These are phyloP conservation scores for Acer yangbiense DNA, from an alignment of 345 rosid genomes.

Conservation along the genomic window DNA sequence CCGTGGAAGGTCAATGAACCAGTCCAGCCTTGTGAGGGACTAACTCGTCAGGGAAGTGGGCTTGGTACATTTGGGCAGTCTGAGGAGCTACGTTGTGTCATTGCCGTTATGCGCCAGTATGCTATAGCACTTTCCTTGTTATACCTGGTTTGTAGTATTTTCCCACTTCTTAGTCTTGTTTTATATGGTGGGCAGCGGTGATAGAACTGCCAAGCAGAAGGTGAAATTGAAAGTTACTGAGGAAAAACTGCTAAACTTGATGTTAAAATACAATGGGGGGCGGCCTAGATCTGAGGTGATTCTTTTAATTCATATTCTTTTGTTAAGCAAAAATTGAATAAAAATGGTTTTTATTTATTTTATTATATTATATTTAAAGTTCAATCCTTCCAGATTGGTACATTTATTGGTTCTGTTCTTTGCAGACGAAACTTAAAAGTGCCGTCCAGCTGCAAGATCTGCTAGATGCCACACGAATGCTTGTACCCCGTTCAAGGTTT, in stretches of 20 bases:
- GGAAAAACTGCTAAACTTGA: conserved; percentile 89
- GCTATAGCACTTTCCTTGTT: conserved; percentile 31
- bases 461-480: conserved; percentile 94
- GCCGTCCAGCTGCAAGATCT: conserved; percentile 97
- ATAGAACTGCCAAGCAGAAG: conserved; percentile 99
- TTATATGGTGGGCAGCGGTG: conserved; percentile 67
- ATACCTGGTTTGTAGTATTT: conserved; percentile 12
- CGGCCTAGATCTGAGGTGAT: conserved; percentile 87
- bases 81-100: conserved; percentile 98
- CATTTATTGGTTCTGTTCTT: conserved; percentile 21
- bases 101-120: conserved; percentile 94
- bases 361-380: not conserved
- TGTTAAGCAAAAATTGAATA: not conserved
- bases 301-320: conserved; percentile 9
- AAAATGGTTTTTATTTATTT: conserved; percentile 7
- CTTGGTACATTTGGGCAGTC: conserved; percentile 91
- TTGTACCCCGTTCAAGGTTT: conserved; percentile 95
- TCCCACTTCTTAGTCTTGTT: conserved; percentile 6
- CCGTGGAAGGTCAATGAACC: conserved; percentile 97
- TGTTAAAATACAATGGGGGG: conserved; percentile 98
- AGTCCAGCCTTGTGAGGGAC: conserved; percentile 75
- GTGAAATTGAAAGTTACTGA: conserved; percentile 98
- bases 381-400: conserved; percentile 5
- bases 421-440: conserved; percentile 96
- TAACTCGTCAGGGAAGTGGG: conserved; percentile 98